phyloP scores from a whole-genome alignment of 108 stramenopile species.

The Fragilaria crotonensis region DNA sequence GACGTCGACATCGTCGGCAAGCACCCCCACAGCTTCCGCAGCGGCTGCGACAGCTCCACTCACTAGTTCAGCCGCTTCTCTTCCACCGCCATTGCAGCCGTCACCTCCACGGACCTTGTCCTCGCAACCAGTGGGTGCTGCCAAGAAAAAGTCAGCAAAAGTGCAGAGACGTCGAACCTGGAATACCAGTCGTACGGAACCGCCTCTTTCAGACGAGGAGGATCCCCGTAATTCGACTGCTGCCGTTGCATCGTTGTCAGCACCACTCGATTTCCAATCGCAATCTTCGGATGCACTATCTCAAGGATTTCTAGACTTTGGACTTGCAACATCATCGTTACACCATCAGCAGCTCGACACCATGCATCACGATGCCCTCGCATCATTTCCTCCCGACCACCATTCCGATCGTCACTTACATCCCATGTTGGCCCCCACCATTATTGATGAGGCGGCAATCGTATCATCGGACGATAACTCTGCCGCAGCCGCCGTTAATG shows the following conservation, averaged over 20 bases:
- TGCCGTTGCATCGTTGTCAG: too few species aligned
- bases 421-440: not conserved
- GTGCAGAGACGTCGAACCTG: too few species aligned
- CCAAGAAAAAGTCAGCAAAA: not conserved
- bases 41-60: not conserved
- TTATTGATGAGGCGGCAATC: not conserved
- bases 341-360: not conserved
- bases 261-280: too few species aligned
- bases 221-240: too few species aligned
- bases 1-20: not conserved
- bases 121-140: not conserved
- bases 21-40: slow-evolving; percentile 2
- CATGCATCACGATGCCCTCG: not conserved
- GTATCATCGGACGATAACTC: slow-evolving; percentile 5
- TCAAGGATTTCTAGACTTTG: too few species aligned
- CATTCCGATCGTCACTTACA: not conserved
- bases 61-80: slow-evolving; percentile 1
- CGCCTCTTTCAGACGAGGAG: too few species aligned
- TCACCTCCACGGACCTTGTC: not conserved
- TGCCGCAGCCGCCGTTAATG: slow-evolving; percentile 19
- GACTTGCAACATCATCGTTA: too few species aligned
- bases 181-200: too few species aligned
- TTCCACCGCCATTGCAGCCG: not conserved
- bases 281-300: too few species aligned
- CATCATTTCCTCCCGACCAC: slow-evolving; percentile 5